phyloP scores from a whole-genome alignment of 139 green algal genomes.

The Chlorella ohadii region DNA sequence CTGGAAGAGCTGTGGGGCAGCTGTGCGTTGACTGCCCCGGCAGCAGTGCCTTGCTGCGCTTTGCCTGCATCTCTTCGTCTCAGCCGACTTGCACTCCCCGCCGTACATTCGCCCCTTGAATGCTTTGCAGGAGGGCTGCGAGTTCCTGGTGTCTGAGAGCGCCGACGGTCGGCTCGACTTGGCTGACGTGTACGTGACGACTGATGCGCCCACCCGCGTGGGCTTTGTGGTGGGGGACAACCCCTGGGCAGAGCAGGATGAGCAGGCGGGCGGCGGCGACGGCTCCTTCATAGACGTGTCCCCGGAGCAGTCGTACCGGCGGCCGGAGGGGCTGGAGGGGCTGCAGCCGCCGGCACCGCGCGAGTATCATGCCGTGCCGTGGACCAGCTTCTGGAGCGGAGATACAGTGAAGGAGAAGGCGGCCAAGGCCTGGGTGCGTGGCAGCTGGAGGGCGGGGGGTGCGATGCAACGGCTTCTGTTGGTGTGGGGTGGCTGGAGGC shows the following conservation, averaged over 20 bases:
- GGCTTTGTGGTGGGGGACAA: background rate
- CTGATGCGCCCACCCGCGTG: background rate
- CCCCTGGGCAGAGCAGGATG: background rate
- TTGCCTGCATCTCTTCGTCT: too few species aligned
- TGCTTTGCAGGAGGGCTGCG: slow-evolving; percentile 19
- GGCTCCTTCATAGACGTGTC: background rate
- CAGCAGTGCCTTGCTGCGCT: too few species aligned
- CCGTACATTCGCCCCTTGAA: too few species aligned
- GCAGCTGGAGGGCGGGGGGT: too few species aligned
- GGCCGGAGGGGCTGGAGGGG: slow-evolving; percentile 1
- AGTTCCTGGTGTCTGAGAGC: slow-evolving; percentile 23
- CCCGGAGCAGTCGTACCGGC: background rate
- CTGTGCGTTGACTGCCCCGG: too few species aligned
- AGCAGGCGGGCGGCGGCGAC: background rate
- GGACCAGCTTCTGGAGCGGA: slow-evolving; percentile 10
- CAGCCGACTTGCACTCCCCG: too few species aligned
- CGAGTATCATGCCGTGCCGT: slow-evolving; percentile 7
- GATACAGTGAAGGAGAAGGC: background rate
- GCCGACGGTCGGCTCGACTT: slow-evolving; percentile 30
- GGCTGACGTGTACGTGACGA: slow-evolving; percentile 8
- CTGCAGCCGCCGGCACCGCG: background rate
- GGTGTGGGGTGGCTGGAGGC: too few species aligned
- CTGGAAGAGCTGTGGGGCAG: background rate
- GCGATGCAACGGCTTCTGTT: too few species aligned
- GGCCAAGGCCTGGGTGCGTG: slow-evolving; percentile 17